Evolutionary conservation across 169 alveolate species (phyloP).

Genomic region (Cryptosporidium meleagridis): DNA sequence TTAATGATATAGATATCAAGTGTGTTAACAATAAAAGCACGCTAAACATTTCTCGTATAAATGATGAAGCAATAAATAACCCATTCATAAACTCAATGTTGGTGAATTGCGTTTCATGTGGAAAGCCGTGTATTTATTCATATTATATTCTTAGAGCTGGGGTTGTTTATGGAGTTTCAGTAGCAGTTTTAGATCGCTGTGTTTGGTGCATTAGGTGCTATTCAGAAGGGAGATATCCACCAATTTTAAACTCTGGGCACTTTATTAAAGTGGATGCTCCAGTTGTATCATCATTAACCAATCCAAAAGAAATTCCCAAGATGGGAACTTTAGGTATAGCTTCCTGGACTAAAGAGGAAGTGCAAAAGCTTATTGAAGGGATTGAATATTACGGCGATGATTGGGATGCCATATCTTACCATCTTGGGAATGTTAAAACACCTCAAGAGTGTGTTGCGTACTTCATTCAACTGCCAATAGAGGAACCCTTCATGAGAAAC

Average conservation of each 20-base stretch:
- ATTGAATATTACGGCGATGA: conserved; percentile 79
- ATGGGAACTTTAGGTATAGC: conserved; percentile 51
- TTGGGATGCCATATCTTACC: conserved; percentile 77
- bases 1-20: conserved; percentile 30
- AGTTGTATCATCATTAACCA: conserved; percentile 10
- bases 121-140: conserved; percentile 78
- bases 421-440: conserved; percentile 77
- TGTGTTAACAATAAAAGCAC: neutral
- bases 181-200: conserved; percentile 79
- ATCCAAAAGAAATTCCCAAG: conserved; percentile 20
- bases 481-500: conserved; percentile 77
- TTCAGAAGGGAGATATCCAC: conserved; percentile 79
- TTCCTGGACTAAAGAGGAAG: conserved; percentile 70
- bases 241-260: conserved; percentile 76
- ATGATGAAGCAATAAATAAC: conserved; percentile 16
- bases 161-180: conserved; percentile 75
- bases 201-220: conserved; percentile 80
- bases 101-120: conserved; percentile 77
- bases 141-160: conserved; percentile 78
- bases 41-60: conserved; percentile 3
- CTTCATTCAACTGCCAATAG: conserved; percentile 79
- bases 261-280: conserved; percentile 77
- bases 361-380: conserved; percentile 74
- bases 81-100: conserved; percentile 49
- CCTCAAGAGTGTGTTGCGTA: conserved; percentile 80